Percentiles rank a stretch among this genome's conserved stretches.
phyloP scores from a whole-genome alignment of 2,329 filamentous ascomycete species.

The Drechslerella coelobrocha region DNA sequence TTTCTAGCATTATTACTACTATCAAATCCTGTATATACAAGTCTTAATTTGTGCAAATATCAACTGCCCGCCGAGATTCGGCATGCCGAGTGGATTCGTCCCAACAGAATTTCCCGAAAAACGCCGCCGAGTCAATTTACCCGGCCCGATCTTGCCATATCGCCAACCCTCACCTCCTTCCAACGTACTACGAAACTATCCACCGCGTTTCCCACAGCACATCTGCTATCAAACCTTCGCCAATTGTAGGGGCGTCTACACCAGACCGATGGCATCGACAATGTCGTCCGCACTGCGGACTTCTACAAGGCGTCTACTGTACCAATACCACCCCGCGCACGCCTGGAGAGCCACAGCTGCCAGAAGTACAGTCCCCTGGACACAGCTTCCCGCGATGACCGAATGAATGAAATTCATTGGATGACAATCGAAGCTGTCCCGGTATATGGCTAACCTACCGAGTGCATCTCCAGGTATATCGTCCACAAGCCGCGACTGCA shows the following conservation, averaged over 20 bases:
- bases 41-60: no score
- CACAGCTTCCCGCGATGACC: not conserved
- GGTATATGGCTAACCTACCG: not conserved
- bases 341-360: constrained; percentile 29
- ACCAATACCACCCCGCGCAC: constrained; percentile 10
- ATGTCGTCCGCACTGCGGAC: constrained; percentile 48
- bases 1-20: not conserved
- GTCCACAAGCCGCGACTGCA: constrained; percentile 56
- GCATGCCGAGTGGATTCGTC: constrained; percentile 37
- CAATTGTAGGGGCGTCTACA: constrained; percentile 6
- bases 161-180: constrained; percentile 3
- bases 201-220: not conserved
- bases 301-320: constrained; percentile 29
- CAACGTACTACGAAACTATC: not conserved
- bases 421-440: not conserved
- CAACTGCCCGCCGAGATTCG: no score
- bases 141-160: constrained; percentile 36
- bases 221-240: constrained; percentile 5
- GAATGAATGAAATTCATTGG: not conserved
- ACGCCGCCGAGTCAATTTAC: constrained; percentile 24
- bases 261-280: constrained; percentile 30
- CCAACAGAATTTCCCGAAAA: constrained; percentile 39
- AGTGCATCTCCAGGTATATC: constrained; percentile 25
- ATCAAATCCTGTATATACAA: constrained; percentile 11
- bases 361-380: constrained; percentile 18